A percentile compares a stretch with the other conserved stretches of the same genome.
These are phyloP conservation scores for Calonectria pauciramosa DNA, from an alignment of 2,329 filamentous ascomycete species.

Conservation along the genomic window DNA sequence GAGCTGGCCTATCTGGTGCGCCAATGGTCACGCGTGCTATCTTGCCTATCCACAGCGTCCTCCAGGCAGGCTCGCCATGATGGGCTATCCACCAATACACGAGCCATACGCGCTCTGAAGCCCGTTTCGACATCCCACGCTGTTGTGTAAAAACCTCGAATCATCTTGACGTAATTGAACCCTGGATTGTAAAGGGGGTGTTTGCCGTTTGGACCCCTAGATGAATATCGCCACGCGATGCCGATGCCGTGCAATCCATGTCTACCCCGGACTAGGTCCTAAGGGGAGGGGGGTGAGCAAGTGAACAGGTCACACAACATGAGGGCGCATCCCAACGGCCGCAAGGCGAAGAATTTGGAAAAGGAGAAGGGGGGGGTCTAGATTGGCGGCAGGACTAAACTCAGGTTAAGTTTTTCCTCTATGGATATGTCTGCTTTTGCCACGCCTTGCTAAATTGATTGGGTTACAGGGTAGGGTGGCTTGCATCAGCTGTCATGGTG, in stretches of 20 bases:
- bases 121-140: not conserved
- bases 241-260: not conserved
- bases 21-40: not conserved
- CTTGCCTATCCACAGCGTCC: not conserved
- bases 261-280: not conserved
- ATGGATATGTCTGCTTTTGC: not conserved
- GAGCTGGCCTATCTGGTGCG: not conserved
- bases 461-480: not conserved
- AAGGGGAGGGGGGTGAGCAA: not conserved
- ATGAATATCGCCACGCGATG: not conserved
- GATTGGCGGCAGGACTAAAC: not conserved
- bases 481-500: not conserved
- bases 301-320: not conserved
- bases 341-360: not conserved
- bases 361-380: not conserved
- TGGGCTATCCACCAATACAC: not conserved
- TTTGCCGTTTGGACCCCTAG: not conserved
- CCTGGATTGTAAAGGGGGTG: not conserved
- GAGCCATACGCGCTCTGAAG: not conserved
- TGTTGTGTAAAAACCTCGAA: not conserved
- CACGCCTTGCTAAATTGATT: not conserved
- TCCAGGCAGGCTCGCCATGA: not conserved
- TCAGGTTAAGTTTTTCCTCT: not conserved
- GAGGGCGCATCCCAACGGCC: conserved; percentile 1
- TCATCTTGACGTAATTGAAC: not conserved